Evolutionary conservation across 768 basidiomycete genomes (phyloP).

Genomic region (Polyporus arcularius): DNA sequence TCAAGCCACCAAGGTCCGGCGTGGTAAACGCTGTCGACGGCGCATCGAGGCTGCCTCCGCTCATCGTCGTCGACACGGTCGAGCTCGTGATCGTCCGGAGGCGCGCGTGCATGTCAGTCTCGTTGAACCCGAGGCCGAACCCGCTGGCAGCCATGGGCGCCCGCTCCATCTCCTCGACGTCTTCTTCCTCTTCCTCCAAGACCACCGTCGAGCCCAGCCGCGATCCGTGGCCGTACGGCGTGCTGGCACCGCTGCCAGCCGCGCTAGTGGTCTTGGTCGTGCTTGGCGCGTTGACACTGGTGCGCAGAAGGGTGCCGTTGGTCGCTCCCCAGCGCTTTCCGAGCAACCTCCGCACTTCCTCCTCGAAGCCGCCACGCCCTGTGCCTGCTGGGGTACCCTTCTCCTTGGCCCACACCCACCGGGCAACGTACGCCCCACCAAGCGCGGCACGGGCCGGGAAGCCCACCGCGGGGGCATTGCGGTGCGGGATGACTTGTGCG

Average conservation of each 20-base stretch:
- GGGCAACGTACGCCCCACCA: slow-evolving; percentile 76
- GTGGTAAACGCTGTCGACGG: slow-evolving; percentile 61
- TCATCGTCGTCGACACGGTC: slow-evolving; percentile 36
- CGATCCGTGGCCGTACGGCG: slow-evolving; percentile 56
- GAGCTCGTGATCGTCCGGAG: slow-evolving; percentile 59
- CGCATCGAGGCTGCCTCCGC: slow-evolving; percentile 39
- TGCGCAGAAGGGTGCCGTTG: slow-evolving; percentile 58
- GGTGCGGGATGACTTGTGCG: slow-evolving; percentile 68
- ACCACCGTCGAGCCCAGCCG: slow-evolving; percentile 54
- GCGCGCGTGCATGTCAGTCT: slow-evolving; percentile 42
- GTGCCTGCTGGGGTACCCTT: slow-evolving; percentile 37
- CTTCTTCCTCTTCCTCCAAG: slow-evolving; percentile 80
- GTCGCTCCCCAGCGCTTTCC: slow-evolving; percentile 75
- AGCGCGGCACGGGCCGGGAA: slow-evolving; percentile 71
- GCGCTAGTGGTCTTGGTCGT: slow-evolving; percentile 43
- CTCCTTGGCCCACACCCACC: slow-evolving; percentile 86
- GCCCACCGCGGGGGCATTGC: slow-evolving; percentile 71
- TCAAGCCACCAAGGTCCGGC: slow-evolving; percentile 51
- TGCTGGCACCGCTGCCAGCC: slow-evolving; percentile 67
- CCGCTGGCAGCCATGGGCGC: slow-evolving; percentile 25
- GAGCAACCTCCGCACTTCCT: slow-evolving; percentile 71
- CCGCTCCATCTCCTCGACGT: slow-evolving; percentile 58
- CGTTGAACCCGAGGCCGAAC: slow-evolving; percentile 43
- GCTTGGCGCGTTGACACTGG: slow-evolving; percentile 51
- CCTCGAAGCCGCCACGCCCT: slow-evolving; percentile 69